Conservation (phyloP, 1,284 basidiomycete genomes). For the Grifola frondosa region DNA sequence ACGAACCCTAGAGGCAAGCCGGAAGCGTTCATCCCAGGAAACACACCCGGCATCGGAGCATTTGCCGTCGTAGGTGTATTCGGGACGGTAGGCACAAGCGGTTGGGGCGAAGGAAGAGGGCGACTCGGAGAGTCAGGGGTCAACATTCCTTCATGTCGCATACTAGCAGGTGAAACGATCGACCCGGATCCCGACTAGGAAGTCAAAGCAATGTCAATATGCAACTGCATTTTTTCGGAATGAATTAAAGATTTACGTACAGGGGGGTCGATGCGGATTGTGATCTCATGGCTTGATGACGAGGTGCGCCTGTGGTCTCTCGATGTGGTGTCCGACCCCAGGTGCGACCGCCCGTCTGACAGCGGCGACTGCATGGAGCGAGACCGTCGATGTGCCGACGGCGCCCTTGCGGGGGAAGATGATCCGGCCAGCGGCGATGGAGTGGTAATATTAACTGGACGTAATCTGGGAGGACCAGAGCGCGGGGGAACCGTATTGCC, state of each 20-base stretch:
- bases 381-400: constrained; percentile 17
- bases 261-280: constrained; percentile 26
- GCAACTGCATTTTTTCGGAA: no score
- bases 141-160: constrained; percentile 16
- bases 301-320: constrained; percentile 9
- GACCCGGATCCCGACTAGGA: constrained; percentile 24
- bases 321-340: constrained; percentile 8
- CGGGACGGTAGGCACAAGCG: constrained; percentile 8
- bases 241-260: constrained; percentile 13
- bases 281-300: constrained; percentile 16
- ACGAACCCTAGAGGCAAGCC: constrained; percentile 22
- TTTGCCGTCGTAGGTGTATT: constrained; percentile 17
- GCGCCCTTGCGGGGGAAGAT: constrained; percentile 7
- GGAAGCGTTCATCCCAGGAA: constrained; percentile 3
- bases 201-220: constrained; percentile 4
- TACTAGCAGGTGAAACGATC: constrained; percentile 15
- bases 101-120: constrained; percentile 10
- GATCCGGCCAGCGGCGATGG: constrained; percentile 17
- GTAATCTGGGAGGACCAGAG: no score
- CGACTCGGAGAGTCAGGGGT: constrained; percentile 18
- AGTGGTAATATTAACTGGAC: constrained; percentile 13
- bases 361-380: constrained; percentile 21
- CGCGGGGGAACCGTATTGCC: no score
- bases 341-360: constrained; percentile 12
- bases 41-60: constrained; percentile 1